Conservation (phyloP, 1,284 basidiomycete species). For the Blastosporella zonata region DNA sequence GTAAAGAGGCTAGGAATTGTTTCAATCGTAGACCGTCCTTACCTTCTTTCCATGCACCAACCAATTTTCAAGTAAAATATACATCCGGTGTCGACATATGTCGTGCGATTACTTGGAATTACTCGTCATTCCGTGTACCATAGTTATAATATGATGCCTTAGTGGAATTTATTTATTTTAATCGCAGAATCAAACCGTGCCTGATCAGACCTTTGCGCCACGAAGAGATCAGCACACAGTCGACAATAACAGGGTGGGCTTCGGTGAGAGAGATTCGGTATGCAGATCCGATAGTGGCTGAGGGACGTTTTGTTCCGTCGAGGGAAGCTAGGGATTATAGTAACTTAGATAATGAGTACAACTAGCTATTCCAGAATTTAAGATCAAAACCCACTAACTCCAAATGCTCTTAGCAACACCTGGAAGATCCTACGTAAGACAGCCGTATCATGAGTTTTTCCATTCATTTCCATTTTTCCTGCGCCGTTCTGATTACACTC, state of each 20-base stretch:
- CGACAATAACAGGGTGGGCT: not conserved
- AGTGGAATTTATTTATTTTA: not conserved
- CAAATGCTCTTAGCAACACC: too few species aligned
- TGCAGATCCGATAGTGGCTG: not conserved
- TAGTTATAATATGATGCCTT: not conserved
- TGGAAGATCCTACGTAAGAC: too few species aligned
- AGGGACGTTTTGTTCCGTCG: conserved; percentile 1
- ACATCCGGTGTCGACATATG: not conserved
- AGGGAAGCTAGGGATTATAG: not conserved
- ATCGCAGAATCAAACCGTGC: not conserved
- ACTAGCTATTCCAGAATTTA: too few species aligned
- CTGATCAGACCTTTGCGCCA: too few species aligned
- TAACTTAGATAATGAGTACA: not conserved
- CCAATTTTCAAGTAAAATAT: not conserved
- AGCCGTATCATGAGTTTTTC: too few species aligned
- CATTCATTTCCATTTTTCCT: too few species aligned
- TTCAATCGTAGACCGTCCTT: too few species aligned
- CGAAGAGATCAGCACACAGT: not conserved
- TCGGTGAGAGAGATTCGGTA: not conserved
- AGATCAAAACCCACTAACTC: too few species aligned
- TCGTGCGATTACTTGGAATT: not conserved
- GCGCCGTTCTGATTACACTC: not conserved
- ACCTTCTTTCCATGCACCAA: too few species aligned
- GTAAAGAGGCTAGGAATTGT: too few species aligned
- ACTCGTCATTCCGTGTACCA: not conserved